These are phyloP conservation scores for Pichia eremophila DNA, from an alignment of 805 yeast species.

Conservation along the genomic window DNA sequence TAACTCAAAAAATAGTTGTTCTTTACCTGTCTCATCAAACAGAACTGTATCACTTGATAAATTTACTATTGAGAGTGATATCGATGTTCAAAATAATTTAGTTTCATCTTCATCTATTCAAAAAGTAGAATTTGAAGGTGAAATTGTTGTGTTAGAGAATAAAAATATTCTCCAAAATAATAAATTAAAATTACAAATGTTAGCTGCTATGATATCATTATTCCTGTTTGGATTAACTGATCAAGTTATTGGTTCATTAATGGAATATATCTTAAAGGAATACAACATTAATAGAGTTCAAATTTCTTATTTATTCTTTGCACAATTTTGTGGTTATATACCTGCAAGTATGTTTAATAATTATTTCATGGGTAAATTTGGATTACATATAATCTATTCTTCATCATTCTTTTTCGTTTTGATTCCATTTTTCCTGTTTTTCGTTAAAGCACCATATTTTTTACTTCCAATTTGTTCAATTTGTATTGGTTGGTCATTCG, in stretches of 20 bases:
- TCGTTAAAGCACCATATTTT: slow-evolving; percentile 33
- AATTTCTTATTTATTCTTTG: slow-evolving; percentile 41
- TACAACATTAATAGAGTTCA: slow-evolving; percentile 40
- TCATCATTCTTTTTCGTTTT: slow-evolving; percentile 9
- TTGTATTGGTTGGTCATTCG: slow-evolving; percentile 46
- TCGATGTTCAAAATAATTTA: not conserved
- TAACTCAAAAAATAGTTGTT: too few relatives aligned
- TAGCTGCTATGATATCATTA: slow-evolving; percentile 31
- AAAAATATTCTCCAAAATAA: slow-evolving; percentile 30
- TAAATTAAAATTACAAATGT: slow-evolving; percentile 35
- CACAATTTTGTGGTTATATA: slow-evolving; percentile 47
- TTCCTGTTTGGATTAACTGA: slow-evolving; percentile 47
- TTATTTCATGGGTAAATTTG: slow-evolving; percentile 31
- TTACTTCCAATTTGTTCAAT: slow-evolving; percentile 32
- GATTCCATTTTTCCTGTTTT: slow-evolving; percentile 20
- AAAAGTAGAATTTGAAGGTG: slow-evolving; percentile 13
- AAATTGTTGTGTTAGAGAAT: slow-evolving; percentile 27
- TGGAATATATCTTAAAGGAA: slow-evolving; percentile 40
- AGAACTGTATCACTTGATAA: too few relatives aligned
- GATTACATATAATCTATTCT: slow-evolving; percentile 39
- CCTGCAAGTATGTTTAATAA: slow-evolving; percentile 42
- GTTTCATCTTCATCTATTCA: not conserved
- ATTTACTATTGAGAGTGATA: not conserved
- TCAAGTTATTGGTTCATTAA: slow-evolving; percentile 50
- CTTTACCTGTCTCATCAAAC: too few relatives aligned